Conservation (phyloP, 169 alveolate species). For the Cryptosporidium felis region DNA sequence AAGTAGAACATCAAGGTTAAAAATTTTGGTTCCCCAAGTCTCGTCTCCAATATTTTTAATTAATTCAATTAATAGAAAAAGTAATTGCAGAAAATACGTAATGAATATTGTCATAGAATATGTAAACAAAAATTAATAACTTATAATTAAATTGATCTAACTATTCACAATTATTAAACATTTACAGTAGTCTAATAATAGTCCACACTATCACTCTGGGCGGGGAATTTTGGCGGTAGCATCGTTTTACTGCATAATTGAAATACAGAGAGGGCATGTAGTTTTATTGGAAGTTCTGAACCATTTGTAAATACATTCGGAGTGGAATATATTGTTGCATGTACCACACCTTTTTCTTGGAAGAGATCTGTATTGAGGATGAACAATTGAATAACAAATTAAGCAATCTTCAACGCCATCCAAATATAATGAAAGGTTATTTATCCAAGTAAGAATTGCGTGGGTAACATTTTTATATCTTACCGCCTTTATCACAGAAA, state of each 20-base stretch:
- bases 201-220: not conserved
- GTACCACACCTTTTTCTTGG: conserved; percentile 73
- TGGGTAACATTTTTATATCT: conserved; percentile 26
- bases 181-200: not conserved
- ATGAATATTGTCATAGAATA: too few species aligned
- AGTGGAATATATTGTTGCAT: conserved; percentile 74
- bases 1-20: too few species aligned
- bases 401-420: conserved; percentile 74
- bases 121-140: too few species aligned
- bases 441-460: conserved; percentile 56
- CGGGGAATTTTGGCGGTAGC: not conserved
- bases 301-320: conserved; percentile 83
- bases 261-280: conserved; percentile 81
- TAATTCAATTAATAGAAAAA: too few species aligned
- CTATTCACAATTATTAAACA: too few species aligned
- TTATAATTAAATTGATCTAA: too few species aligned
- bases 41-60: too few species aligned
- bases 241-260: not conserved
- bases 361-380: conserved; percentile 73
- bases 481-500: conserved; percentile 51
- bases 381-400: conserved; percentile 73
- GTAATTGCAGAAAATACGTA: too few species aligned
- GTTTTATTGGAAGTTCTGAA: conserved; percentile 78
- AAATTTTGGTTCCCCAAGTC: too few species aligned
- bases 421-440: conserved; percentile 57